Conservation (phyloP, 2,329 filamentous ascomycete genomes). For the Fusarium poae region DNA sequence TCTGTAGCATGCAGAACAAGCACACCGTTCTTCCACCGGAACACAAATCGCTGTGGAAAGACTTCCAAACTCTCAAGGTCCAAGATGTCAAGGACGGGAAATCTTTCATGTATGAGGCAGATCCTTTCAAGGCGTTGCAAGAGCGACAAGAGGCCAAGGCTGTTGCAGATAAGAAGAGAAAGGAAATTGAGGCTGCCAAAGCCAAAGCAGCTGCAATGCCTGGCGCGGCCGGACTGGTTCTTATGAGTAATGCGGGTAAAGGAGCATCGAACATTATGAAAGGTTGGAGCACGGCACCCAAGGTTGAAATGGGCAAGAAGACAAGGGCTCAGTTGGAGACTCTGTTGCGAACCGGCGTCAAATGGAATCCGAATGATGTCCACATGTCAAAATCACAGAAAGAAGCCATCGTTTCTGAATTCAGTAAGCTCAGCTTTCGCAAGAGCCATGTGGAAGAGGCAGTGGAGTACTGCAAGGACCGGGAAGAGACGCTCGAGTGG, state of each 20-base stretch:
- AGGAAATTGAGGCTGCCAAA: constrained; percentile 75
- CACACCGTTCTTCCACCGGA: constrained; percentile 94
- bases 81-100: constrained; percentile 81
- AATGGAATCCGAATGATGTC: constrained; percentile 88
- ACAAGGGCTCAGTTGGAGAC: constrained; percentile 84
- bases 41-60: constrained; percentile 91
- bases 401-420: constrained; percentile 75
- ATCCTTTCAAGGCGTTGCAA: constrained; percentile 86
- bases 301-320: constrained; percentile 91
- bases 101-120: constrained; percentile 93
- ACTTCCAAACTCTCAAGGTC: constrained; percentile 85
- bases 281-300: constrained; percentile 86
- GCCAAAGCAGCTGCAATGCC: constrained; percentile 76
- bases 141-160: constrained; percentile 84
- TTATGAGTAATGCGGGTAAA: constrained; percentile 61
- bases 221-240: constrained; percentile 67
- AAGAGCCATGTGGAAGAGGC: constrained; percentile 91
- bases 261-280: constrained; percentile 67
- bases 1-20: constrained; percentile 95
- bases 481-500: constrained; percentile 95
- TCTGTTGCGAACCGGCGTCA: constrained; percentile 79
- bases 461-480: constrained; percentile 86
- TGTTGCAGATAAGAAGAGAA: constrained; percentile 81
- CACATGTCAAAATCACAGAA: constrained; percentile 71
- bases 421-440: constrained; percentile 86